phyloP scores from a whole-genome alignment of 805 yeast species.

The Ogataea corticis region DNA sequence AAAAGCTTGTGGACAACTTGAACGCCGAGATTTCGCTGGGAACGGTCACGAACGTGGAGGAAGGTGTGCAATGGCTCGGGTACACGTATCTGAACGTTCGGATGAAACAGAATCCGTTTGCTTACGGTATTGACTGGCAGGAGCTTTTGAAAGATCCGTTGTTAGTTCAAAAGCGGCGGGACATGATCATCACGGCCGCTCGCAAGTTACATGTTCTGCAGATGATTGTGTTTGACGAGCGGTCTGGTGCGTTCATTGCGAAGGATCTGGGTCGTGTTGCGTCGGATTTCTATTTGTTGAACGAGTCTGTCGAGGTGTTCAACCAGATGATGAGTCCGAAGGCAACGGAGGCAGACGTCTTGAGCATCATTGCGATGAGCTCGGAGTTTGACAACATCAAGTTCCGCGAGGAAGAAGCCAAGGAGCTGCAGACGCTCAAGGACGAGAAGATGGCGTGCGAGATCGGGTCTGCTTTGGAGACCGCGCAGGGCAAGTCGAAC shows the following conservation, averaged over 20 bases:
- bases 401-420: constrained; percentile 82
- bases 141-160: constrained; percentile 83
- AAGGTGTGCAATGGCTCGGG: constrained; percentile 97
- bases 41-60: constrained; percentile 90
- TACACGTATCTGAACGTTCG: constrained; percentile 92
- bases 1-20: constrained; percentile 82
- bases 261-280: constrained; percentile 94
- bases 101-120: constrained; percentile 91
- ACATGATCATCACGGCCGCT: constrained; percentile 79
- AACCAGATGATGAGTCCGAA: constrained; percentile 79
- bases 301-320: constrained; percentile 85
- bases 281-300: constrained; percentile 85
- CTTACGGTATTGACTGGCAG: constrained; percentile 87
- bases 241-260: constrained; percentile 72
- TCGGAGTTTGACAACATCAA: constrained; percentile 91
- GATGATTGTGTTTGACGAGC: constrained; percentile 91
- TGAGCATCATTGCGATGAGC: constrained; percentile 87
- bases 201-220: constrained; percentile 80
- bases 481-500: constrained; percentile 85
- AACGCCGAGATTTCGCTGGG: constrained; percentile 97
- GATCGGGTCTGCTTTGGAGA: constrained; percentile 71
- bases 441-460: constrained; percentile 75
- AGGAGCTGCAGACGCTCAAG: constrained; percentile 63
- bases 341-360: constrained; percentile 89
- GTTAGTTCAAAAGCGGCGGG: constrained; percentile 68